Percentiles rank a stretch among this genome's conserved stretches.
phyloP scores from a whole-genome alignment of 352 stramenopile genomes.

The Globisporangium acanthophoron region DNA sequence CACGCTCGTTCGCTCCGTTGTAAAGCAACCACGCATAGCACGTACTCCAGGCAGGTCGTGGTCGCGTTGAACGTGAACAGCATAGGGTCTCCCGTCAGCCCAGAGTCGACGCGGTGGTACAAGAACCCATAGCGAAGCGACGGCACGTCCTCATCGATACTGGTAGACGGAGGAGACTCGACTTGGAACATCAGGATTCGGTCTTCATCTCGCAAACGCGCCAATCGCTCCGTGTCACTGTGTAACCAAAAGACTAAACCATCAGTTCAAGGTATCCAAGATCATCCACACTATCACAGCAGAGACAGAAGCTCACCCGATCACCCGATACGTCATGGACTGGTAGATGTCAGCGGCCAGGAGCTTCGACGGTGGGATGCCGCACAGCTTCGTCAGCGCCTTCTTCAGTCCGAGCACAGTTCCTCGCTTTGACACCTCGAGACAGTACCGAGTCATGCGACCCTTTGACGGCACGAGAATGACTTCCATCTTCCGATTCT shows the following conservation, averaged over 20 bases:
- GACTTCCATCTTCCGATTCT: conserved; percentile 56
- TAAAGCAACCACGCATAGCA: neutral
- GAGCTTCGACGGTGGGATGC: conserved; percentile 28
- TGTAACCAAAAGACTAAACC: neutral
- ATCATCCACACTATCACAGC: neutral
- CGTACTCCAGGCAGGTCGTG: conserved; percentile 54
- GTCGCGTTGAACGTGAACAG: conserved; percentile 55
- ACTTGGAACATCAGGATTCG: conserved; percentile 72
- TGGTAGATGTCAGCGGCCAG: conserved; percentile 74
- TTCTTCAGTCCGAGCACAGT: conserved; percentile 46
- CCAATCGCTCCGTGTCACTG: conserved; percentile 54
- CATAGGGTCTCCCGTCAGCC: conserved; percentile 54
- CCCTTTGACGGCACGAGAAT: conserved; percentile 46
- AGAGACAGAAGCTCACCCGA: conserved; percentile 27
- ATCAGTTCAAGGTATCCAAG: neutral
- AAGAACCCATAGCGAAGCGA: conserved; percentile 56
- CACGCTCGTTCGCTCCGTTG: no score
- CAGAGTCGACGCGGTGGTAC: conserved; percentile 55
- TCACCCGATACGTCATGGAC: conserved; percentile 68
- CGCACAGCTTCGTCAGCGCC: conserved; percentile 43
- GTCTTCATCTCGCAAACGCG: conserved; percentile 62
- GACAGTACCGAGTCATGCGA: conserved; percentile 44
- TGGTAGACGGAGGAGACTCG: conserved; percentile 19
- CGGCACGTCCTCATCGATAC: conserved; percentile 13
- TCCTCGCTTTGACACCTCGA: conserved; percentile 71